A percentile compares a stretch with the other conserved stretches of the same genome.
phyloP scores from a whole-genome alignment of 257 asterid species.

The Solanum chiquidenum region DNA sequence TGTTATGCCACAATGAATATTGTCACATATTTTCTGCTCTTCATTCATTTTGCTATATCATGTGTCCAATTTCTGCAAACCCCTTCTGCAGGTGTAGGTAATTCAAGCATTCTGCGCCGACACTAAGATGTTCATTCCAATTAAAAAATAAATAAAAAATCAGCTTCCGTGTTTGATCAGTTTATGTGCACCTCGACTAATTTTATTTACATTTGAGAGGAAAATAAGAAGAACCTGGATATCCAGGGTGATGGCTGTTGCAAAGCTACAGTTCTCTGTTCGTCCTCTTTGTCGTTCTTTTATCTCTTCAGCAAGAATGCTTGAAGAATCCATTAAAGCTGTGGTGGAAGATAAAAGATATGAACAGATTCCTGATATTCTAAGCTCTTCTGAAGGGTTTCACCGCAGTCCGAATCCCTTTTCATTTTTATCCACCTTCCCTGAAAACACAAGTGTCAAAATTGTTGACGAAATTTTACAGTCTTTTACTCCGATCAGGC shows the following conservation, averaged over 20 bases:
- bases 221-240: neutral
- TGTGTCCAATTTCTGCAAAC: no score
- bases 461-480: constrained; percentile 50
- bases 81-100: no score
- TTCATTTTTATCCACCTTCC: constrained; percentile 35
- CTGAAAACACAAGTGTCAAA: constrained; percentile 18
- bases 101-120: no score
- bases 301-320: constrained; percentile 13
- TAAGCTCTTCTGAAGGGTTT: constrained; percentile 17
- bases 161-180: neutral
- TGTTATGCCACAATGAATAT: neutral
- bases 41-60: no score
- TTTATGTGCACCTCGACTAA: neutral
- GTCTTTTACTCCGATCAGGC: constrained; percentile 48
- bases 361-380: constrained; percentile 43
- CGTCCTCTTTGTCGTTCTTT: neutral
- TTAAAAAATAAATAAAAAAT: no score
- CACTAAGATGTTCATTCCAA: no score
- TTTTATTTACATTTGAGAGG: neutral
- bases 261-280: neutral
- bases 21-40: neutral
- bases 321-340: constrained; percentile 36
- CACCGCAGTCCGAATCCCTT: constrained; percentile 50
- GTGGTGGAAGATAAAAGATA: constrained; percentile 50
- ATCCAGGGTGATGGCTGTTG: neutral